Evolutionary conservation across 371 early-diverging fungal genomes (phyloP).

Genomic region (Apophysomyces variabilis): DNA sequence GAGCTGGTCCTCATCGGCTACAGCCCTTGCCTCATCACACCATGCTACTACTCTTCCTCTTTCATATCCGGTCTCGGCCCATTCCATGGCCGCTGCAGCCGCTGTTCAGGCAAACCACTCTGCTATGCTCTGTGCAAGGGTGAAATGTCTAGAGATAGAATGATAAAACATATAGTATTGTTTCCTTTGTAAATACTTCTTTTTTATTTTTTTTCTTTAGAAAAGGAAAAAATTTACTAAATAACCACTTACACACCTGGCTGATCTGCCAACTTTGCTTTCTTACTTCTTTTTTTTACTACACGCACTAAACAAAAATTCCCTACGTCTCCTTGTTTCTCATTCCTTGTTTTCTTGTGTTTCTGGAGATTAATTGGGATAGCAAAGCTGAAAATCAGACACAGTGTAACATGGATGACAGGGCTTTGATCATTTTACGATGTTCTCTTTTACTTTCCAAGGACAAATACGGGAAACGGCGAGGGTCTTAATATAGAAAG

Average conservation of each 20-base stretch:
- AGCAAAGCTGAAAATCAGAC: neutral
- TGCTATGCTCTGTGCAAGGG: conserved; percentile 24
- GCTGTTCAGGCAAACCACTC: conserved; percentile 23
- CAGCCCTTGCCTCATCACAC: conserved; percentile 20
- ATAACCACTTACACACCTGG: conserved; percentile 9
- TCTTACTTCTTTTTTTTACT: neutral
- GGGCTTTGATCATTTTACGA: too few species aligned
- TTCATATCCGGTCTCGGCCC: conserved; percentile 14
- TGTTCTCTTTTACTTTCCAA: too few species aligned
- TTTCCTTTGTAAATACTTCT: neutral
- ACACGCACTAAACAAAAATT: neutral
- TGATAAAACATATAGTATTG: conserved; percentile 16
- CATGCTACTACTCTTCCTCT: conserved; percentile 12
- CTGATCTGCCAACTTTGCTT: conserved; percentile 8
- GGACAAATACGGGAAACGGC: too few species aligned
- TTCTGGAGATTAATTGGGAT: neutral
- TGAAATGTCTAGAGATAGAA: conserved; percentile 31
- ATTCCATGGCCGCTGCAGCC: conserved; percentile 21
- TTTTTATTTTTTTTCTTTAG: neutral
- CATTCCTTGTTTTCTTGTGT: neutral
- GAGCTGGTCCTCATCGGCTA: conserved; percentile 51
- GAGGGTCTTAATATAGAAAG: too few species aligned
- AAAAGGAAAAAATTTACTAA: neutral
- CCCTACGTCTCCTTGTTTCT: too few species aligned
- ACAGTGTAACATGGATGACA: neutral